Percentiles rank a stretch among this genome's conserved stretches.
Conservation (phyloP, 169 alveolate species). For the Plasmodium gonderi region DNA sequence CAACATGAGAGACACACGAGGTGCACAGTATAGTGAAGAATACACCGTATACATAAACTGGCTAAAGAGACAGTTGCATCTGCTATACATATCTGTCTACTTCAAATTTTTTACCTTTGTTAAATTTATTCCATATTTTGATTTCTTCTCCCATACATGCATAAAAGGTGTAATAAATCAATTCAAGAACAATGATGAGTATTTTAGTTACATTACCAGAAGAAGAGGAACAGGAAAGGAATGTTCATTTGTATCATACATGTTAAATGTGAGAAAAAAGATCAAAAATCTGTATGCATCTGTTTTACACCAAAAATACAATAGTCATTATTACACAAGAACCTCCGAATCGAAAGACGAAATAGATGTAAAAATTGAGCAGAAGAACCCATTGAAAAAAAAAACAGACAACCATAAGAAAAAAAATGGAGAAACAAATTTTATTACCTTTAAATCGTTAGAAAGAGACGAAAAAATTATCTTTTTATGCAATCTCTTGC, state of each 20-base stretch:
- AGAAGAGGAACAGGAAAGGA: constrained; percentile 13
- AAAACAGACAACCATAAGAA: background rate
- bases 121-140: constrained; percentile 53
- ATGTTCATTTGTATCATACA: constrained; percentile 23
- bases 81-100: constrained; percentile 42
- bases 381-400: background rate
- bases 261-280: constrained; percentile 28
- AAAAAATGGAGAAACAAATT: background rate
- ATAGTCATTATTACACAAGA: background rate
- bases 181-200: constrained; percentile 17
- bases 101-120: constrained; percentile 41
- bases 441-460: constrained; percentile 7
- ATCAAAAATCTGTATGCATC: background rate
- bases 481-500: constrained; percentile 37
- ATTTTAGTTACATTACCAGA: constrained; percentile 46
- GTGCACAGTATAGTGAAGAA: background rate
- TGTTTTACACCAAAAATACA: background rate
- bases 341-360: background rate
- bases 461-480: constrained; percentile 52
- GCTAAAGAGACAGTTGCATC: constrained; percentile 63
- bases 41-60: constrained; percentile 15
- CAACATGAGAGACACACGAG: background rate
- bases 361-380: background rate
- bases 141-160: background rate
- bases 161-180: background rate